Evolutionary conservation across 1,284 basidiomycete species (phyloP), one percentile per base, ranked within the genome.

Genomic region (Trametes versicolor): DNA sequence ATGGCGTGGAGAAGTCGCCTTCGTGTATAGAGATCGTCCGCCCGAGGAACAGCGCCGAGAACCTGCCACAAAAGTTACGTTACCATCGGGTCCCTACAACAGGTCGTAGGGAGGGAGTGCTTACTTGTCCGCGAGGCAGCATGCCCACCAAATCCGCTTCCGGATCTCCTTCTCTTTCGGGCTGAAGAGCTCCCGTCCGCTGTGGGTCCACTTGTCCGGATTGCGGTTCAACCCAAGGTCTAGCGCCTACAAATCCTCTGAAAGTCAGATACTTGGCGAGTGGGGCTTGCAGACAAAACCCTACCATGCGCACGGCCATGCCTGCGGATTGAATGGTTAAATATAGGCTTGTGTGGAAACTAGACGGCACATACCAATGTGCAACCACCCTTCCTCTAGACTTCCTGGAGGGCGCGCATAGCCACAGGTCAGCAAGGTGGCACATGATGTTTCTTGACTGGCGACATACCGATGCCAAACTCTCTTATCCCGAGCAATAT

Each of bases 191-290:
- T 70, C 65, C 21, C 83, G 83, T 2, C 86, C 87, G 63, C 87
- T 82, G 58, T 88, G 84, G 72, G 88, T 86, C 92, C 92, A 95
- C 64, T 86, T 87, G 47, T 91, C 87, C 12, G 93, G 87, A 70
- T 93, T 88, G 36, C 92, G 90, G 74, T 95, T 94, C 55, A 96
- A 79, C 23, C 94, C 94, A n/a, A 96, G 79, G 74, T 96, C 94
- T 68, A 91, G 85, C 0, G 94, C 94, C 93, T 95, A 60, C 57
- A 65, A 17, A 27, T 2, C 6, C 52, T 58, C 49, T 59, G 39
- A 39, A 29, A 32, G 29, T 59, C 21, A 51, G 58, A 29, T 67
- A 39, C 49, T 17, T 47, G 51, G 34, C 29, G 34, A 10, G 36
- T 23, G 49, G 23, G 2, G 2, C 37, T 49, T 49, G 23, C 13